These are phyloP conservation scores for Rhynchosporium graminicola DNA, from an alignment of 2,329 filamentous ascomycete genomes.

Conservation along the genomic window DNA sequence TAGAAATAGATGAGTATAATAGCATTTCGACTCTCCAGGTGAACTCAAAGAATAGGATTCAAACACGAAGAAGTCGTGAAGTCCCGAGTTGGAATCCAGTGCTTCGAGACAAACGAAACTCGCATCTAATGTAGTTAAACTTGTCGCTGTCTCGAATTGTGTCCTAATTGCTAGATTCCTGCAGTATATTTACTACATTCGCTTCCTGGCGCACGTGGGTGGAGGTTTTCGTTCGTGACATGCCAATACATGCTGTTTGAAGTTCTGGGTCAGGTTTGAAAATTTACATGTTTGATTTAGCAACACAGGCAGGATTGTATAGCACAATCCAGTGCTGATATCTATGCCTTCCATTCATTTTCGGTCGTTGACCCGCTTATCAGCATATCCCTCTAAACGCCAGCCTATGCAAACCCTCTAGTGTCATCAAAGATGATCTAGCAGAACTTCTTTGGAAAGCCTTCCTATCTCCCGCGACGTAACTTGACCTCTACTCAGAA, in stretches of 20 bases:
- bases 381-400: conserved; percentile 27
- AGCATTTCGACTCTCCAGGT: neutral
- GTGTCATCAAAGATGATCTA: conserved; percentile 16
- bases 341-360: conserved; percentile 13
- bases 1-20: neutral
- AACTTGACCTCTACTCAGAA: conserved; percentile 21
- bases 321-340: conserved; percentile 1
- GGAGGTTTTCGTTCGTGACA: too few species aligned
- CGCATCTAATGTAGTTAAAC: too few species aligned
- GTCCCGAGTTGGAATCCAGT: neutral
- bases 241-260: neutral
- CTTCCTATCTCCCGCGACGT: neutral
- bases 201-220: too few species aligned
- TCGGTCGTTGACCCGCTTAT: conserved; percentile 7
- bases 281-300: conserved; percentile 12
- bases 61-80: too few species aligned
- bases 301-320: neutral
- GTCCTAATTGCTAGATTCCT: too few species aligned
- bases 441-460: conserved; percentile 10
- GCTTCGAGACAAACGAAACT: too few species aligned
- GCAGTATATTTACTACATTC: too few species aligned
- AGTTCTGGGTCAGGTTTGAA: neutral
- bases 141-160: too few species aligned
- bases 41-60: too few species aligned
- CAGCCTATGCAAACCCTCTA: conserved; percentile 24